phyloP scores from a whole-genome alignment of 805 yeast species.

The Starmerella sirachaensis region DNA sequence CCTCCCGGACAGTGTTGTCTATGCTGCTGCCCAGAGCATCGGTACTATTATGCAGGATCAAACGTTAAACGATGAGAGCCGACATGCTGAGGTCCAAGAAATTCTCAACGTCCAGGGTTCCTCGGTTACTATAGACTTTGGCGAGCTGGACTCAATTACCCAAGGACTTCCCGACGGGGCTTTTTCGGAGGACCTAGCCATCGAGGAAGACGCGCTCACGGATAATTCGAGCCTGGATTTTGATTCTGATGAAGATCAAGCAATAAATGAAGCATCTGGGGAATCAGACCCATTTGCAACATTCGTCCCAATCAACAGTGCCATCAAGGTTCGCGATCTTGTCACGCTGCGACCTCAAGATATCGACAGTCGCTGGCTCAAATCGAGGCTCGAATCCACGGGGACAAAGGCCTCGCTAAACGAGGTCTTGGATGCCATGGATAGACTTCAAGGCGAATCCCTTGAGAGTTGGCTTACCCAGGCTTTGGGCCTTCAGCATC shows the following conservation, averaged over 20 bases:
- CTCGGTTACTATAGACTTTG: constrained; percentile 18
- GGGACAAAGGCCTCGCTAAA: background rate
- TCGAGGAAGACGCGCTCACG: constrained; percentile 21
- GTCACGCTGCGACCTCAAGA: constrained; percentile 30
- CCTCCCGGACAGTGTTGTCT: constrained; percentile 58
- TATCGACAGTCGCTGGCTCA: constrained; percentile 43
- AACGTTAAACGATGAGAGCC: constrained; percentile 32
- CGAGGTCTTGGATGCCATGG: constrained; percentile 33
- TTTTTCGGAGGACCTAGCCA: too few species aligned
- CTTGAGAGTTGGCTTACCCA: constrained; percentile 39
- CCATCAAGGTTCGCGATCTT: constrained; percentile 7
- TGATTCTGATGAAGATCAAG: constrained; percentile 21
- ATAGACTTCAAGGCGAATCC: constrained; percentile 21
- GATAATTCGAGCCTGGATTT: constrained; percentile 26
- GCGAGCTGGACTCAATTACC: constrained; percentile 22
- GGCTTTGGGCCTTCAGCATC: constrained; percentile 40
- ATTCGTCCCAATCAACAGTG: constrained; percentile 13
- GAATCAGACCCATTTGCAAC: constrained; percentile 9
- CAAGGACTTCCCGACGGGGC: background rate
- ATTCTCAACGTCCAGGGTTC: constrained; percentile 34
- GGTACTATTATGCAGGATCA: constrained; percentile 44
- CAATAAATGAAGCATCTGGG: constrained; percentile 7
- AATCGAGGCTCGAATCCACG: constrained; percentile 29
- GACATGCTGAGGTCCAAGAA: constrained; percentile 40
- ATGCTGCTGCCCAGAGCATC: constrained; percentile 49